Evolutionary conservation across 768 basidiomycete species (phyloP), one percentile per base, ranked within the genome.

Genomic region (Cystofilobasidium capitatum): DNA sequence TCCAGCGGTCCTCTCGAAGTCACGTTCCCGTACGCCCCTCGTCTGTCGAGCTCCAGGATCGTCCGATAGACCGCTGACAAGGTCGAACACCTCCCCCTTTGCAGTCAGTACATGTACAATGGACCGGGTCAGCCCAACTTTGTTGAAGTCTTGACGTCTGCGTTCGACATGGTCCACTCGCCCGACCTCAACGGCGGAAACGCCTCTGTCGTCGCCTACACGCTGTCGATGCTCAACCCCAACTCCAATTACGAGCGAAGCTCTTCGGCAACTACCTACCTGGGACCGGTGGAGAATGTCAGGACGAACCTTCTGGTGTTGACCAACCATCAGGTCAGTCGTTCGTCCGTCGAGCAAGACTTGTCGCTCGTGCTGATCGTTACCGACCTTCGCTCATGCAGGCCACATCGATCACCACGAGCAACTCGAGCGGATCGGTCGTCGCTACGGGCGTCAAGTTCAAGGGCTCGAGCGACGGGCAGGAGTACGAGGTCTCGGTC

Each of bases 201-300:
- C 17, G 81, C 82, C 9, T 83, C 84, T 69, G 81, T 81, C 65
- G 83, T 85, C 4, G 81, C 83, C 0, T 81, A 83, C 69, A 82
- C 82, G 12, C 84, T 83, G 5, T 63, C 74, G 74, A 71, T 69
- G 31, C 78, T 83, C n/a, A 79, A 81, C 72, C 81, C 80, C 79
- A 79, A 80, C 69, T 79, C 81, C 42, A 70, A 71, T 14, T 83
- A 83, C 69, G 80, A 83, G 65, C 80, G 84, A 20, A 82, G 82
- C 5, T 84, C 83, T 0, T 82, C 83, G 0, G 81, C 79, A 9
- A 75, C 79, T 60, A 83, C 84, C 0, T 85, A 84, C 70, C 77
- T 82, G 33, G 81, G 81, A 0, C 84, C 84, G 16, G 81, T 84
- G 8, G 81, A 84, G 72, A 74, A 67, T 44, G 66, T 71, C 33